Evolutionary conservation across 1,284 basidiomycete species (phyloP).

Genomic region (Dichomitus squalens): DNA sequence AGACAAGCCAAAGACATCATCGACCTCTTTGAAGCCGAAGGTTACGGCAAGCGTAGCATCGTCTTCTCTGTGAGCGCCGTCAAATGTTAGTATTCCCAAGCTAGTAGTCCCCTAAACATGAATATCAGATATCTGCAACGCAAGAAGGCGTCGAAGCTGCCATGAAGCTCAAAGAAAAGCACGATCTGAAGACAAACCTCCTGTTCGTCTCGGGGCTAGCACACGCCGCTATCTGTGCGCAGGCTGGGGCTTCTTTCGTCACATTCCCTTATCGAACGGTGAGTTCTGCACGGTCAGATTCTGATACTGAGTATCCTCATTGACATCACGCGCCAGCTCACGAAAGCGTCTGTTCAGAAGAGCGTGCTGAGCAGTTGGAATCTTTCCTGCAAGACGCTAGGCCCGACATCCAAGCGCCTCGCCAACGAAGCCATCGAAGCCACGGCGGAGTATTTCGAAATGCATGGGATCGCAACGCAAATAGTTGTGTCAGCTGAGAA

Average conservation of each 20-base stretch:
- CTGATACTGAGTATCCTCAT: constrained; percentile 1
- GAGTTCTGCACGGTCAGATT: constrained; percentile 26
- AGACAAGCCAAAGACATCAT: constrained; percentile 43
- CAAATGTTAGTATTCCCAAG: background rate
- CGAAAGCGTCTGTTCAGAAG: constrained; percentile 10
- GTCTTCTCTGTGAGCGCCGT: constrained; percentile 50
- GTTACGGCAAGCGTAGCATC: constrained; percentile 41
- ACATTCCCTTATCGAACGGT: constrained; percentile 54
- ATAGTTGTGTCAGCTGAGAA: constrained; percentile 46
- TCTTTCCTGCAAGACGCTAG: constrained; percentile 1
- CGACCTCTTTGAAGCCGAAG: constrained; percentile 42
- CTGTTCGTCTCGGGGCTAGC: constrained; percentile 49
- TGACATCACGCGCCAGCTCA: constrained; percentile 16
- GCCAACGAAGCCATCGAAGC: constrained; percentile 49
- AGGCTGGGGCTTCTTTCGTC: constrained; percentile 48
- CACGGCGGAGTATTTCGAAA: constrained; percentile 47
- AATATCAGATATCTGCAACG: constrained; percentile 57
- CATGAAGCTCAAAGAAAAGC: constrained; percentile 36
- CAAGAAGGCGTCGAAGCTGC: constrained; percentile 54
- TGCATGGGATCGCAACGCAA: constrained; percentile 37
- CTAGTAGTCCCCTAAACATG: constrained; percentile 2
- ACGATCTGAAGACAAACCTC: constrained; percentile 52
- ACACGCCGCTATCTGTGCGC: constrained; percentile 58
- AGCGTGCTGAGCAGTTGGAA: background rate
- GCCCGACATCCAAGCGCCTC: constrained; percentile 33